A percentile compares a stretch with the other conserved stretches of the same genome.
Conservation (phyloP, 768 basidiomycete species). For the Cystobasidium tubakii region DNA sequence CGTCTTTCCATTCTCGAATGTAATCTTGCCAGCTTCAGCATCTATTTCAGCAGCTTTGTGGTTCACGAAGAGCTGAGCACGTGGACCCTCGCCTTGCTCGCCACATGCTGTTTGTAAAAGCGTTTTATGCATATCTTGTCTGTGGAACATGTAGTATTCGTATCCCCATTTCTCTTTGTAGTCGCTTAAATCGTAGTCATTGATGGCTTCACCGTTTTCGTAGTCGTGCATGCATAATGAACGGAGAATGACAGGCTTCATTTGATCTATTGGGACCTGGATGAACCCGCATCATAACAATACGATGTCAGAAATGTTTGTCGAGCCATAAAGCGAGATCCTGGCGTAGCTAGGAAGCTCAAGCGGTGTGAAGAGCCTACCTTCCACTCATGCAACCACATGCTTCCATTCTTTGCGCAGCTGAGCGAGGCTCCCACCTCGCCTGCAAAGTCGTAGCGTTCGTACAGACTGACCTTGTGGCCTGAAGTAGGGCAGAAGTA, state of each 20-base stretch:
- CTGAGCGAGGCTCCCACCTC: conserved; percentile 20
- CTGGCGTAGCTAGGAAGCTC: too few relatives aligned
- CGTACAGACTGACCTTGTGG: conserved; percentile 26
- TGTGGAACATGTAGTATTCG: conserved; percentile 45
- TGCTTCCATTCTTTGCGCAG: conserved; percentile 22
- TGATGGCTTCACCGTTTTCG: conserved; percentile 32
- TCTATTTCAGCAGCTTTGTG: conserved; percentile 39
- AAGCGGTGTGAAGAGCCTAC: neutral
- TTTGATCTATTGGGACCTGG: conserved; percentile 12
- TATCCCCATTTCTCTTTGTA: conserved; percentile 45
- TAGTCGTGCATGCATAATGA: conserved; percentile 28
- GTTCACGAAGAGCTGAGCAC: conserved; percentile 38
- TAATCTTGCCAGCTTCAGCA: conserved; percentile 34
- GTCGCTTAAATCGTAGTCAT: conserved; percentile 38
- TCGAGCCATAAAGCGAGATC: neutral
- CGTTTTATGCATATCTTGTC: conserved; percentile 44
- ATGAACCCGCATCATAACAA: too few relatives aligned
- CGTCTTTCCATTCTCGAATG: conserved; percentile 22
- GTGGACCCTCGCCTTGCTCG: conserved; percentile 41
- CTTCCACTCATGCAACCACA: conserved; percentile 22
- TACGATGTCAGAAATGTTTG: neutral
- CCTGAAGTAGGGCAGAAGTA: neutral
- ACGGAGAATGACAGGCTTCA: conserved; percentile 19
- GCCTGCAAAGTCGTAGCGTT: conserved; percentile 27
- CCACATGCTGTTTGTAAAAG: conserved; percentile 39